Evolutionary conservation across 1,139 yeast genomes (phyloP), one percentile per base, ranked within the genome.

Genomic region (Suhomyces guaymorum): DNA sequence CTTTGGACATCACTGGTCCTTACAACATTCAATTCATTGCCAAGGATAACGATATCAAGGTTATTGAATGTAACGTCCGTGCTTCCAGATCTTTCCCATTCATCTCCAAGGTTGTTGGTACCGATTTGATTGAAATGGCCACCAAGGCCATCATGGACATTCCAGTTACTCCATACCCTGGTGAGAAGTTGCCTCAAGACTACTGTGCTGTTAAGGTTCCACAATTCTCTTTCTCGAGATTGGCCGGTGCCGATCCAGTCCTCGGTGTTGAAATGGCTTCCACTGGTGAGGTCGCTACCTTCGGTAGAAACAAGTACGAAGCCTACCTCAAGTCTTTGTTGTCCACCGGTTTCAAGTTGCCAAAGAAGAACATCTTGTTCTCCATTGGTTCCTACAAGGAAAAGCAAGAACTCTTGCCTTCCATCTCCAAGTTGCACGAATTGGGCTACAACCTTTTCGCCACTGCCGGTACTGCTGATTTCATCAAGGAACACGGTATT

Each of bases 201-300:
- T 92, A 89, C 63, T 95, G 95, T 66, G 98, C 97, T 39, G 85
- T 90, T 44, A 92, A 92, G 73, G 97, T 92, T 42, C 98, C 98
- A 19, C 98, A 92, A 66, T 92, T 92, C 66, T 90, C 97, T 18
- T 92, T 92, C 81, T 86, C 97, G 27, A 82, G 98, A 65, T 78
- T 92, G 54, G 89, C 97, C 33, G 98, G 98, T 54, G 98, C 98
- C 42, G 98, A 92, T 63, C 98, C 98, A 36, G 89, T 92, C 43
- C 75, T 92, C 51, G 98, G 98, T 67, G 98, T 92, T 50, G 98
- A 92, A 68, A 92, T 92, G 98, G 97, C 98, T 24, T 90, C 97
- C 17, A 92, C 98, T 44, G 98, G 98, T 77, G 98, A 92, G 68
- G 98, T 92, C 55, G 99, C 99, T 35, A 80, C 95, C 47, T 90